Percentiles rank a stretch among this genome's conserved stretches.
Conservation (phyloP, 2,329 filamentous ascomycete genomes). For the Colletotrichum liaoningense region DNA sequence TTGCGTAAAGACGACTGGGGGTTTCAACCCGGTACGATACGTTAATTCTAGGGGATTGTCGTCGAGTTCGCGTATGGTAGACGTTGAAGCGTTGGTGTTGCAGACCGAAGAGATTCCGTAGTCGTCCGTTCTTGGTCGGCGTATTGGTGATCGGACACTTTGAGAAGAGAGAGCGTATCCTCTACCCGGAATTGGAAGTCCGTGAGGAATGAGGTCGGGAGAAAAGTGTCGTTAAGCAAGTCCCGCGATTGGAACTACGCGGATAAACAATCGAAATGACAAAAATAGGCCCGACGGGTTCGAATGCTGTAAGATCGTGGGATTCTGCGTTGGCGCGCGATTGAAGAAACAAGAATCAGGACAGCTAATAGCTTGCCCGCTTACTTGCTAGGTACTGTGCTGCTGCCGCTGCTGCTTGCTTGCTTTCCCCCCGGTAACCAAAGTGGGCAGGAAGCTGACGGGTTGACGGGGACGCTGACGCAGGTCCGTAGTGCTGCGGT, state of each 20-base stretch:
- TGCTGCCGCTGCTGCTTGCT: neutral
- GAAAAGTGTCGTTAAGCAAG: neutral
- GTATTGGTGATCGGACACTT: neutral
- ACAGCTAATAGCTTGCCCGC: slow-evolving; percentile 18
- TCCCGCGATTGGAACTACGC: neutral
- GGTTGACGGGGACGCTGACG: slow-evolving; percentile 16
- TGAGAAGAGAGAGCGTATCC: neutral
- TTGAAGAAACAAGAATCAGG: slow-evolving; percentile 17
- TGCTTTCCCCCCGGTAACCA: slow-evolving; percentile 25
- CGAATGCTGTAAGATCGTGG: slow-evolving; percentile 10
- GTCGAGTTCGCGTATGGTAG: neutral
- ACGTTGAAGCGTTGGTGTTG: no score
- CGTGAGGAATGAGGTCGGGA: neutral
- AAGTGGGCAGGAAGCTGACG: slow-evolving; percentile 14
- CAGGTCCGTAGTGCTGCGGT: slow-evolving; percentile 24
- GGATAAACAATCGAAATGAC: neutral
- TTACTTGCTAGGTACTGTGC: neutral
- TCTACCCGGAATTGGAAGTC: neutral
- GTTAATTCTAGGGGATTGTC: no score
- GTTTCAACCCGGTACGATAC: no score
- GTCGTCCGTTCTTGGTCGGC: neutral
- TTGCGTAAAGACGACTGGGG: neutral
- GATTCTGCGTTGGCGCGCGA: slow-evolving; percentile 1
- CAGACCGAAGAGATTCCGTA: no score
- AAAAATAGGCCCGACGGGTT: neutral